phyloP scores from a whole-genome alignment of 2,329 filamentous ascomycete species.

The Beauveria australis region DNA sequence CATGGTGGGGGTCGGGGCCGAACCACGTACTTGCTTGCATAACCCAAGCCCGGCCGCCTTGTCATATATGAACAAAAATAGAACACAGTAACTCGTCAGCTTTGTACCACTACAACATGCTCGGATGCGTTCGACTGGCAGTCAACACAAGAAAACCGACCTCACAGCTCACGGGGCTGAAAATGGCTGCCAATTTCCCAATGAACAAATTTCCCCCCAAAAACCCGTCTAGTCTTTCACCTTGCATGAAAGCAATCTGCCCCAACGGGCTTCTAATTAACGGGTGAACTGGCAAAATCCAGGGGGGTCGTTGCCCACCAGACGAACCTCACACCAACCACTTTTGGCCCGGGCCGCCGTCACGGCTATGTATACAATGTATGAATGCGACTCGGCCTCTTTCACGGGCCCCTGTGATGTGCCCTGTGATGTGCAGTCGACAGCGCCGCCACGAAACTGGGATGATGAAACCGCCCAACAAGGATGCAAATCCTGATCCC shows the following conservation, averaged over 20 bases:
- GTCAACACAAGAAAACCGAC: not conserved
- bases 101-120: not conserved
- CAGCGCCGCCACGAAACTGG: not conserved
- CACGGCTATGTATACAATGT: not conserved
- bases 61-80: not conserved
- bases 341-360: not conserved
- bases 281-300: not conserved
- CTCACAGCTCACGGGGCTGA: not conserved
- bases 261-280: not conserved
- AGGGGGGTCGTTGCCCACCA: not conserved
- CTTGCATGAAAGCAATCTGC: not conserved
- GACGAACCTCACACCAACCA: not conserved
- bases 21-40: not conserved
- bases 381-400: not conserved
- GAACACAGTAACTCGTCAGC: not conserved
- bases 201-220: not conserved
- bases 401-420: too few relatives aligned
- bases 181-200: not conserved
- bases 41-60: not conserved
- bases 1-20: not conserved
- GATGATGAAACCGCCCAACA: constrained; percentile 6
- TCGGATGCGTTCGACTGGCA: not conserved
- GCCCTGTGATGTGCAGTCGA: not conserved
- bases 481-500: not conserved
- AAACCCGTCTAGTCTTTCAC: not conserved